Base-by-base conservation (phyloP, 1,284 basidiomycete species). In the Trametes sp. region DNA sequence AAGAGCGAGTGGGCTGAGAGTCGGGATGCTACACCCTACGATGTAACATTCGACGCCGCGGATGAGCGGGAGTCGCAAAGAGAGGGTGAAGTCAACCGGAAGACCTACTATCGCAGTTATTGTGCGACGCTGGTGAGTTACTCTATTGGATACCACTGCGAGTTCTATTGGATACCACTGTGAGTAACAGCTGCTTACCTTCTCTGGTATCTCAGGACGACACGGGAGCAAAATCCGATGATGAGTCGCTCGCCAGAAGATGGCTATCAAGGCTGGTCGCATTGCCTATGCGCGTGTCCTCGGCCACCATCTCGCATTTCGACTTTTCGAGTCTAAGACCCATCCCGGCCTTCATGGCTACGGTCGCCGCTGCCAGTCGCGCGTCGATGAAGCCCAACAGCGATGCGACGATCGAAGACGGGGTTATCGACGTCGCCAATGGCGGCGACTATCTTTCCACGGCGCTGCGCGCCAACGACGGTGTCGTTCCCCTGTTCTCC, bases 401-500 rank as follows among this genome's bases (percentile, higher is more conserved):
- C 21, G 50, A 58, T 9, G 28, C 38, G 2, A 24, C 33, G 1
- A 29, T 63, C 11, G 63, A 67, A 28, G 61, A 64, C 21, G 66
- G 61, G 4, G 50, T 58, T 26, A 54, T 62, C 10, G 46, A 62
- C 44, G 52, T 64, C 26, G 57, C 59, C 7, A 53, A 24, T 4
- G 52, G 51, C 3, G 58, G 57, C 1, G 54, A 59, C 33, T 55
- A 63, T 23, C 24, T 63, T 2, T 57, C 58, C 6, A 33, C 35
- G 9, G 57, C 62, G 4, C 55, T 67, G n/a, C 61, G 75, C 62
- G 78, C 75, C 0, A 84, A 84, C 63, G 83, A 85, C 65, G 82
- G 83, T 4, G 75, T 84, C 14, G 83, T 84, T 1, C 82, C 82
- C 3, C n/a, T 82, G 8, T 84, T 84, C 68, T 84, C 83, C 2